Evolutionary conservation across 345 rosid genomes (phyloP).

Genomic region (Citrus hindsii): DNA sequence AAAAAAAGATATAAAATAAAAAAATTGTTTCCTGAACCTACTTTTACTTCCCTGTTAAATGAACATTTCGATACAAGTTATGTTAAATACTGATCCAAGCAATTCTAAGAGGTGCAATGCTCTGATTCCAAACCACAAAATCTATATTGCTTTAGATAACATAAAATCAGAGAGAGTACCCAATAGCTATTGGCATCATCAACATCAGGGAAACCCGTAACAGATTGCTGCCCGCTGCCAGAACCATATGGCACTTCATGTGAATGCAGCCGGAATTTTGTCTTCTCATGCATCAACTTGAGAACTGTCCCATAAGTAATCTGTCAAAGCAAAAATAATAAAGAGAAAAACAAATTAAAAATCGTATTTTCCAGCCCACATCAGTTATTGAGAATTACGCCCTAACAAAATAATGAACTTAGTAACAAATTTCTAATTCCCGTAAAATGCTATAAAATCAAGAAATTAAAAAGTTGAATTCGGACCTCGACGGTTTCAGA

Average conservation of each 20-base stretch:
- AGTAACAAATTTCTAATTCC: too few species aligned
- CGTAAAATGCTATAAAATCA: too few species aligned
- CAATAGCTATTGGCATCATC: slow-evolving; percentile 97
- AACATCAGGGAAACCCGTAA: slow-evolving; percentile 79
- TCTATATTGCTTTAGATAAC: neutral
- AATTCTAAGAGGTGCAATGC: neutral
- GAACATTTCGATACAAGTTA: too few species aligned
- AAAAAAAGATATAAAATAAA: too few species aligned
- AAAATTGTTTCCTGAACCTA: too few species aligned
- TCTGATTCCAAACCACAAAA: neutral
- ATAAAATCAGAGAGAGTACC: slow-evolving; percentile 39
- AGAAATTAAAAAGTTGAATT: neutral
- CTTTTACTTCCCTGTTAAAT: too few species aligned
- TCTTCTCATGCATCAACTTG: slow-evolving; percentile 93
- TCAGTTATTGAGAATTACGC: neutral
- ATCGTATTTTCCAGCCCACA: neutral
- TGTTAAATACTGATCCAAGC: neutral
- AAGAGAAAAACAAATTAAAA: neutral
- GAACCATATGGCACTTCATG: slow-evolving; percentile 99
- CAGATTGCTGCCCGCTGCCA: slow-evolving; percentile 99
- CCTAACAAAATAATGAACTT: too few species aligned
- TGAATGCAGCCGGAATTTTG: slow-evolving; percentile 80
- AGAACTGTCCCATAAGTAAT: slow-evolving; percentile 81
- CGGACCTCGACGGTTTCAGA: slow-evolving; percentile 59
- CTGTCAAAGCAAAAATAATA: slow-evolving; percentile 30